Percentiles rank a stretch among this genome's conserved stretches.
phyloP scores from a whole-genome alignment of 2,329 filamentous ascomycete genomes.

The Fusarium annulatum region DNA sequence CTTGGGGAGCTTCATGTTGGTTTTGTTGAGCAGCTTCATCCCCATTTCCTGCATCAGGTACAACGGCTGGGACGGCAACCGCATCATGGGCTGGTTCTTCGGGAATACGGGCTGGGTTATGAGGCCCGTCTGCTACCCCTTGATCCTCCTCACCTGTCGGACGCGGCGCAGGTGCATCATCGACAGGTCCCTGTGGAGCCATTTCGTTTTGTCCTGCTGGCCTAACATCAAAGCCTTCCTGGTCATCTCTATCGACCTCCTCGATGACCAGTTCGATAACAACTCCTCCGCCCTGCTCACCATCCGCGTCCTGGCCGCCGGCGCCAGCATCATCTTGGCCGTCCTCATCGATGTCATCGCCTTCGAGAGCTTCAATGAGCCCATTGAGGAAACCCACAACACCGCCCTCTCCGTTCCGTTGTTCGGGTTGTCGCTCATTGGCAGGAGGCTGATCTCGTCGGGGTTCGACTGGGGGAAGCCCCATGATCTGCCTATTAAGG shows the following conservation, averaged over 20 bases:
- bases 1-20: conserved; percentile 49
- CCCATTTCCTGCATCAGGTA: not conserved
- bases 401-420: conserved; percentile 46
- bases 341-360: conserved; percentile 48
- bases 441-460: conserved; percentile 29
- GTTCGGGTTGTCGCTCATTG: conserved; percentile 33
- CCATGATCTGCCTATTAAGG: conserved; percentile 60
- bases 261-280: conserved; percentile 52
- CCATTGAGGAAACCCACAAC: conserved; percentile 52
- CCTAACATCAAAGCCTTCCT: conserved; percentile 49
- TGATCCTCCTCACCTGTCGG: conserved; percentile 7
- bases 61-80: not conserved
- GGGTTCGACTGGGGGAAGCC: conserved; percentile 49
- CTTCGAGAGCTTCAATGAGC: conserved; percentile 52
- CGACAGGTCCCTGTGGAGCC: conserved; percentile 2
- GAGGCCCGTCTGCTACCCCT: not conserved
- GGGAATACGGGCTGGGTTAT: not conserved
- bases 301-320: conserved; percentile 29
- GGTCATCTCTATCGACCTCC: conserved; percentile 54
- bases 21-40: conserved; percentile 20
- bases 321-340: conserved; percentile 33
- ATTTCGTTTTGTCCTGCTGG: conserved; percentile 34
- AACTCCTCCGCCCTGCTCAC: conserved; percentile 45
- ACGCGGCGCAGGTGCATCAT: not conserved
- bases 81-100: not conserved